phyloP scores from a whole-genome alignment of 768 basidiomycete genomes.

The Wakefieldia striispora region DNA sequence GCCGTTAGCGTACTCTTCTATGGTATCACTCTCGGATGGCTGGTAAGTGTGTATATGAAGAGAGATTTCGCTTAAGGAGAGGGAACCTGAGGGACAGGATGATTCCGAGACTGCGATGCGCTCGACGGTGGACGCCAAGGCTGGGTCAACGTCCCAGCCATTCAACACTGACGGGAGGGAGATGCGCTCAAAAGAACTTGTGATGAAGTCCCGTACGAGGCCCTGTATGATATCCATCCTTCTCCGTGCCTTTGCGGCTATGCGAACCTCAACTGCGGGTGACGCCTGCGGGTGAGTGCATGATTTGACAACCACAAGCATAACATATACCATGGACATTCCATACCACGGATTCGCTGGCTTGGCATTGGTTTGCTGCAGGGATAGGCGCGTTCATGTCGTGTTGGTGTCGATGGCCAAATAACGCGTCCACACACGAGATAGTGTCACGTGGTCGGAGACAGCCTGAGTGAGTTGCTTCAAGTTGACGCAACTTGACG shows the following conservation, averaged over 20 bases:
- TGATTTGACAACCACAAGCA: not conserved
- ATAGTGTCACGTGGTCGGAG: slow-evolving; percentile 32
- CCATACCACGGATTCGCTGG: slow-evolving; percentile 42
- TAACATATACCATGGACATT: slow-evolving; percentile 59
- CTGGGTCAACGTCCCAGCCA: slow-evolving; percentile 77
- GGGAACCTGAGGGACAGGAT: slow-evolving; percentile 53
- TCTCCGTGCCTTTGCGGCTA: slow-evolving; percentile 63
- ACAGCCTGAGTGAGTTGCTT: too few relatives aligned
- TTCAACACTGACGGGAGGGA: slow-evolving; percentile 66
- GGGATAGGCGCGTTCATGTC: slow-evolving; percentile 11
- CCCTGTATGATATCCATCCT: slow-evolving; percentile 74
- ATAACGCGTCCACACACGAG: slow-evolving; percentile 50
- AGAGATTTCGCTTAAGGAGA: slow-evolving; percentile 54
- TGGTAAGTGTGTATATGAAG: slow-evolving; percentile 91
- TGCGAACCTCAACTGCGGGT: slow-evolving; percentile 75
- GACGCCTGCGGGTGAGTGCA: not conserved
- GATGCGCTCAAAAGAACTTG: slow-evolving; percentile 60
- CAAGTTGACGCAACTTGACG: too few relatives aligned
- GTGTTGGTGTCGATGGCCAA: slow-evolving; percentile 28
- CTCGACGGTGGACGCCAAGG: slow-evolving; percentile 74
- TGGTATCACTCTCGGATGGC: slow-evolving; percentile 61
- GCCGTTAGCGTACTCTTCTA: slow-evolving; percentile 71
- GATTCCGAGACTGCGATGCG: slow-evolving; percentile 72
- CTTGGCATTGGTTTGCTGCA: slow-evolving; percentile 1
- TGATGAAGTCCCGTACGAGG: slow-evolving; percentile 56